Conservation (phyloP, 78 protist genomes). For the Cavenderia fasciculata region DNA sequence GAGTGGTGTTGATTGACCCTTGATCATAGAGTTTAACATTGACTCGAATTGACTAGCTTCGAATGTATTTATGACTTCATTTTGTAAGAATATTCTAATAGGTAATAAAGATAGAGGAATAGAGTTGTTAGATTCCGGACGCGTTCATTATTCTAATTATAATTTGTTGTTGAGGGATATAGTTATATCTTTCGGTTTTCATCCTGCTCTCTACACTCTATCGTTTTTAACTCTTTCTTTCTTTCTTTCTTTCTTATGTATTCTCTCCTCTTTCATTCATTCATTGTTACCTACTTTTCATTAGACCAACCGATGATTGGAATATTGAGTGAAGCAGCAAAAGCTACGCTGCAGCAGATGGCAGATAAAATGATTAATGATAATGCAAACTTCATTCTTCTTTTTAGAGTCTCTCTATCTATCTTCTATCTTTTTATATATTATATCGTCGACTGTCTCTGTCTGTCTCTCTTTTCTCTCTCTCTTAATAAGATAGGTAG, state of each 20-base stretch:
- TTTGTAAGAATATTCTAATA: constrained; percentile 1
- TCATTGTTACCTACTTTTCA: constrained; percentile 1
- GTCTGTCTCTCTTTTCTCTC: too few relatives aligned
- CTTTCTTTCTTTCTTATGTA: not conserved
- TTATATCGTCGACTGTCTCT: too few relatives aligned
- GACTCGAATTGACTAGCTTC: constrained; percentile 19
- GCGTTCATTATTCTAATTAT: too few relatives aligned
- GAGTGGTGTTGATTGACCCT: not conserved
- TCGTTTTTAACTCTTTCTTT: not conserved
- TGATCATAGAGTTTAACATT: not conserved
- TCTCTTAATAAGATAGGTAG: too few relatives aligned
- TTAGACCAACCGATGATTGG: constrained; percentile 70
- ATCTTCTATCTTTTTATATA: too few relatives aligned
- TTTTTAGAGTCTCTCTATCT: not conserved
- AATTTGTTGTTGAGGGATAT: too few relatives aligned
- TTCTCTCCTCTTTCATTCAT: not conserved
- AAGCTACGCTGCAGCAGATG: constrained; percentile 3
- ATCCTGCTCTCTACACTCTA: too few relatives aligned
- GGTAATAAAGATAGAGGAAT: not conserved
- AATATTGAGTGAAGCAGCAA: constrained; percentile 18
- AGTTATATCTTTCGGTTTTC: too few relatives aligned
- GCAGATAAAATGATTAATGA: constrained; percentile 31
- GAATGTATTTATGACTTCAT: constrained; percentile 18
- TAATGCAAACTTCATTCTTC: not conserved
- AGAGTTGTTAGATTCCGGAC: too few relatives aligned